Evolutionary conservation across 176 grass and related monocot genomes (phyloP).

Genomic region (Eremochloa ophiuroides): DNA sequence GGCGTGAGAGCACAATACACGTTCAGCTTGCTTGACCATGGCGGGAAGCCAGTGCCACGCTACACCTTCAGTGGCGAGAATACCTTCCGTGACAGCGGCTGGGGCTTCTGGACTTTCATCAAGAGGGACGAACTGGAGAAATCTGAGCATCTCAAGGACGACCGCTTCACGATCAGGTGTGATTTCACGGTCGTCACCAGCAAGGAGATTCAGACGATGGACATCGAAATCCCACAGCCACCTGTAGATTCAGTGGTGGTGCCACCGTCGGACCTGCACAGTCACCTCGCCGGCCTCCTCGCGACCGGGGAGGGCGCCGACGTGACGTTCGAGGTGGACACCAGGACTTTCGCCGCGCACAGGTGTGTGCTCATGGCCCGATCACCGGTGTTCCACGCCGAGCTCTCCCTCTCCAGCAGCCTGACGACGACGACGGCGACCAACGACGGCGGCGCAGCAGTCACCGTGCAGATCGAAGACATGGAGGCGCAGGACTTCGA

Average conservation of each 20-base stretch:
- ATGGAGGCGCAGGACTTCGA: too few relatives aligned
- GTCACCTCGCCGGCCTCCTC: neutral
- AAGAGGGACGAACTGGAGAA: neutral
- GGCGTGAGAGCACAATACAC: neutral
- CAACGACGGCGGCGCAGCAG: too few relatives aligned
- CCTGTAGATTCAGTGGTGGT: neutral
- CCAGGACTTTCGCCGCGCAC: neutral
- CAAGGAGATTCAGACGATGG: neutral
- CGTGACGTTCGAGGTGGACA: constrained; percentile 3
- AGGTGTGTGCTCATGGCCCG: neutral
- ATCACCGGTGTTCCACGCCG: neutral
- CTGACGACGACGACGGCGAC: too few relatives aligned
- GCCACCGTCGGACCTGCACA: neutral
- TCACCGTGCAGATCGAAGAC: neutral
- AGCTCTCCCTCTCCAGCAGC: neutral
- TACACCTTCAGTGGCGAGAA: neutral
- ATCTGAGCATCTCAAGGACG: too few relatives aligned
- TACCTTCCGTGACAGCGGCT: neutral
- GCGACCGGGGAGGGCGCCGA: neutral
- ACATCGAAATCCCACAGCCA: neutral
- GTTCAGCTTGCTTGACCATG: neutral
- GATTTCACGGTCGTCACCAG: neutral
- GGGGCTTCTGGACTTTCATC: neutral
- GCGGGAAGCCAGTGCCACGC: neutral
- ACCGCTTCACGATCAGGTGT: neutral